Conservation (phyloP, 2,329 filamentous ascomycete genomes). For the Xylariaceae sp. region DNA sequence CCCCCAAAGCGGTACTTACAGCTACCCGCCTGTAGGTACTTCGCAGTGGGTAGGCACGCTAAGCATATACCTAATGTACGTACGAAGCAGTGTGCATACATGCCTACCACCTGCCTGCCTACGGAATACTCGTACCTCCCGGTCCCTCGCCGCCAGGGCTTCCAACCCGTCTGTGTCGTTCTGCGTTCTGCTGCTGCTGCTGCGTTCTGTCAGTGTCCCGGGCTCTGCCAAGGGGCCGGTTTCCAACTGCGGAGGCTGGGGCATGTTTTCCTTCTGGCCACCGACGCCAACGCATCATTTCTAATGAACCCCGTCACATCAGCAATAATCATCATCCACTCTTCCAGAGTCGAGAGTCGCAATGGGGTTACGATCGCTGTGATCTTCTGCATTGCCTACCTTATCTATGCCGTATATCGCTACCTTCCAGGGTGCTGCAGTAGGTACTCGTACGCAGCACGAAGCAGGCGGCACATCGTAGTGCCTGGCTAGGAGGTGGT, state of each 20-base stretch:
- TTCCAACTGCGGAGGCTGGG: constrained; percentile 3
- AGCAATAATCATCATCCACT: constrained; percentile 7
- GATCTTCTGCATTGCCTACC: constrained; percentile 13
- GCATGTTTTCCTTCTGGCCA: constrained; percentile 16
- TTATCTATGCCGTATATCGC: neutral
- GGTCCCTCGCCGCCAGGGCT: too few relatives aligned
- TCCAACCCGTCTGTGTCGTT: too few relatives aligned
- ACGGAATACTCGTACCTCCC: too few relatives aligned
- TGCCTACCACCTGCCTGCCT: neutral
- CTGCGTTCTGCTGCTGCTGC: too few relatives aligned
- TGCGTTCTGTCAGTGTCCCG: neutral
- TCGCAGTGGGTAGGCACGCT: neutral
- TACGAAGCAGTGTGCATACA: neutral
- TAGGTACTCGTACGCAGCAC: too few relatives aligned
- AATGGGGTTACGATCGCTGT: constrained; percentile 8
- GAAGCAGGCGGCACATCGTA: too few relatives aligned
- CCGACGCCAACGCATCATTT: constrained; percentile 19
- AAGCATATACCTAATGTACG: neutral
- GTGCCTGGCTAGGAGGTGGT: too few relatives aligned
- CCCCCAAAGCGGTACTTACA: neutral
- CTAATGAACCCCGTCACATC: constrained; percentile 18
- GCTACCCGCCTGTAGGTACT: neutral
- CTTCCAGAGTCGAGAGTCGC: neutral
- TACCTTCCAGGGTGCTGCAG: neutral
- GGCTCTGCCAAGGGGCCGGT: constrained; percentile 4